Percentiles rank a stretch among this genome's conserved stretches.
phyloP scores from a whole-genome alignment of 163 green algal species.

The Scenedesmus sp. region DNA sequence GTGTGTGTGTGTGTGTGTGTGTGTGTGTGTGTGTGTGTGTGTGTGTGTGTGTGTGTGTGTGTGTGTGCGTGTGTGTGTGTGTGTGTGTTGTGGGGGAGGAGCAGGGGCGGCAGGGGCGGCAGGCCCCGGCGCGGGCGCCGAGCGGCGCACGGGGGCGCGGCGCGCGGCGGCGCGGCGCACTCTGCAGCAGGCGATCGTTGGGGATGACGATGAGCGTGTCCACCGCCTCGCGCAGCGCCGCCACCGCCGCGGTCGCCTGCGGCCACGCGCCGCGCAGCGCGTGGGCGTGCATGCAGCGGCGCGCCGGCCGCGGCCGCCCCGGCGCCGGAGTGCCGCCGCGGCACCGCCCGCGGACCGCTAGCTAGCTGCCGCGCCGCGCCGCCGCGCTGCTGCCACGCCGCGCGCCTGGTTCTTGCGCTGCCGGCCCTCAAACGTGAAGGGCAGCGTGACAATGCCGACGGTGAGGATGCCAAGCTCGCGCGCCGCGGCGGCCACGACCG shows the following conservation, averaged over 20 bases:
- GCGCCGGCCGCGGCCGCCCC: too few relatives aligned
- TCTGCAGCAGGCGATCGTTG: slow-evolving; percentile 91
- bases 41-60: too few relatives aligned
- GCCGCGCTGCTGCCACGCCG: neutral
- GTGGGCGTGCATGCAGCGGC: too few relatives aligned
- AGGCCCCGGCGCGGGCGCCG: neutral
- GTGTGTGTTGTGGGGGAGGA: too few relatives aligned
- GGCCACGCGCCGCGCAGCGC: neutral
- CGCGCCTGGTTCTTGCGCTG: slow-evolving; percentile 71
- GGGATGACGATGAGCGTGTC: slow-evolving; percentile 97
- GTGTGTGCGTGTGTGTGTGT: too few relatives aligned
- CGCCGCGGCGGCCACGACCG: slow-evolving; percentile 83
- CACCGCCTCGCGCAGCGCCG: slow-evolving; percentile 76
- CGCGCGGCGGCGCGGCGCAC: slow-evolving; percentile 37
- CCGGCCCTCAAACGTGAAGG: slow-evolving; percentile 95
- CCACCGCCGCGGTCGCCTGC: slow-evolving; percentile 82
- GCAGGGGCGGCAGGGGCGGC: neutral
- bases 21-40: too few relatives aligned
- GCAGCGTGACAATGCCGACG: slow-evolving; percentile 94
- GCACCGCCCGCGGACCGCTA: neutral
- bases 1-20: too few relatives aligned
- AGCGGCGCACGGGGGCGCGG: neutral
- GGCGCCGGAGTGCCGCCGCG: too few relatives aligned
- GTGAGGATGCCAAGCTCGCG: slow-evolving; percentile 91
- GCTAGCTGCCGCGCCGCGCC: neutral